phyloP scores from a whole-genome alignment of 345 rosid genomes.

The Eutrema heterophyllum region DNA sequence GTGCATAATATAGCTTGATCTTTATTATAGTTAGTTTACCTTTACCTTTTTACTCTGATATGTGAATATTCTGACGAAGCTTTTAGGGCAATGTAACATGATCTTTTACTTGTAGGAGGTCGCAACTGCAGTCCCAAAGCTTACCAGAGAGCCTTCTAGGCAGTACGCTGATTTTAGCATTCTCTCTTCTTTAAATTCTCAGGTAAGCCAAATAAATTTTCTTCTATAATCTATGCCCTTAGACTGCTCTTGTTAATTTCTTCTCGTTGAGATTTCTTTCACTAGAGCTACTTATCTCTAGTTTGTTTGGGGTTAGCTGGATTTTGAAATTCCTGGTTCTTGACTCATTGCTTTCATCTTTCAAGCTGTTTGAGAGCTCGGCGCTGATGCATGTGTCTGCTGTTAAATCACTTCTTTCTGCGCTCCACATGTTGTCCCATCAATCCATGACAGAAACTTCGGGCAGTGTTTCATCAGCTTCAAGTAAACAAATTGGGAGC shows the following conservation, averaged over 20 bases:
- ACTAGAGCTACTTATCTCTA: slow-evolving; percentile 5
- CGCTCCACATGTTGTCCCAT: slow-evolving; percentile 73
- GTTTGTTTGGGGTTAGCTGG: neutral
- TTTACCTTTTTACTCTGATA: neutral
- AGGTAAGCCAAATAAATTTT: slow-evolving; percentile 42
- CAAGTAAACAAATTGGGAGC: slow-evolving; percentile 73
- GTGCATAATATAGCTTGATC: slow-evolving; percentile 7
- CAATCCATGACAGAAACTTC: slow-evolving; percentile 77
- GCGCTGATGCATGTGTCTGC: slow-evolving; percentile 95
- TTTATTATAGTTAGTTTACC: slow-evolving; percentile 2
- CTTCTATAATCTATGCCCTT: neutral
- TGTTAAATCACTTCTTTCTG: slow-evolving; percentile 92
- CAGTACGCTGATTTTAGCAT: slow-evolving; percentile 76
- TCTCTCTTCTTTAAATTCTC: slow-evolving; percentile 94
- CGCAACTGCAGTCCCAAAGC: slow-evolving; percentile 67
- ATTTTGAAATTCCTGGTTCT: slow-evolving; percentile 23
- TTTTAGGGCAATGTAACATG: neutral
- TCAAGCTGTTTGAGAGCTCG: slow-evolving; percentile 95
- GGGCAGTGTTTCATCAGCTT: slow-evolving; percentile 63
- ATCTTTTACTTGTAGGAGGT: slow-evolving; percentile 58
- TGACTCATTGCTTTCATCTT: slow-evolving; percentile 40
- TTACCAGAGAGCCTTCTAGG: slow-evolving; percentile 70
- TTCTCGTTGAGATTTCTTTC: neutral
- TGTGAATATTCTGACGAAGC: neutral
- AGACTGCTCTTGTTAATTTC: slow-evolving; percentile 1